Conservation (phyloP, 495 filamentous ascomycete genomes). For the Thermochaetoides thermophila region DNA sequence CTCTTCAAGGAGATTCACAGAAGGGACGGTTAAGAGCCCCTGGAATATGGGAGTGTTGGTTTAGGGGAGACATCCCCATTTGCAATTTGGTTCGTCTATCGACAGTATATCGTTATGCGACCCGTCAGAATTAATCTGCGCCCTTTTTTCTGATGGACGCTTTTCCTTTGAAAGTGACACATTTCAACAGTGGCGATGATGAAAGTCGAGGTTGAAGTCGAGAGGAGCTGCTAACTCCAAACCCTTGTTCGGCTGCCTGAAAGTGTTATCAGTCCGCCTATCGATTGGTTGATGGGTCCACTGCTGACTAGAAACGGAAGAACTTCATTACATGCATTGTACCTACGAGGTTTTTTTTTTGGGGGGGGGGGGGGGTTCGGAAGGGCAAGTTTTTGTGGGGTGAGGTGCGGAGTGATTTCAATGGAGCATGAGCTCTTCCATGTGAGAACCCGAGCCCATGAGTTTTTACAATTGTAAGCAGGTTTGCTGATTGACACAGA, state of each 20-base stretch:
- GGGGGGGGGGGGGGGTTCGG: too few species aligned
- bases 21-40: constrained; percentile 1
- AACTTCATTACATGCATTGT: too few species aligned
- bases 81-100: too few species aligned
- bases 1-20: not conserved
- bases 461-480: too few species aligned
- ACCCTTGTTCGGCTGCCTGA: constrained; percentile 7
- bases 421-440: too few species aligned
- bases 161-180: not conserved
- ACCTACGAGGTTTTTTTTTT: too few species aligned
- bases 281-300: constrained; percentile 4
- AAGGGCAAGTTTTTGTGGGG: too few species aligned
- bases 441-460: too few species aligned
- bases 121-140: not conserved
- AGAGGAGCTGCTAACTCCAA: too few species aligned
- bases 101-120: too few species aligned
- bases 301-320: not conserved
- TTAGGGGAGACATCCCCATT: not conserved
- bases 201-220: not conserved
- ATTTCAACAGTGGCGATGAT: not conserved
- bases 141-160: not conserved
- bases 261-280: not conserved
- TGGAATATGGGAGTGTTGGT: not conserved
- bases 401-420: too few species aligned
- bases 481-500: too few species aligned